Percentiles rank a stretch among this genome's conserved stretches.
Evolutionary conservation across 139 green algal genomes (phyloP).

Genomic region (Chlorella sp.): DNA sequence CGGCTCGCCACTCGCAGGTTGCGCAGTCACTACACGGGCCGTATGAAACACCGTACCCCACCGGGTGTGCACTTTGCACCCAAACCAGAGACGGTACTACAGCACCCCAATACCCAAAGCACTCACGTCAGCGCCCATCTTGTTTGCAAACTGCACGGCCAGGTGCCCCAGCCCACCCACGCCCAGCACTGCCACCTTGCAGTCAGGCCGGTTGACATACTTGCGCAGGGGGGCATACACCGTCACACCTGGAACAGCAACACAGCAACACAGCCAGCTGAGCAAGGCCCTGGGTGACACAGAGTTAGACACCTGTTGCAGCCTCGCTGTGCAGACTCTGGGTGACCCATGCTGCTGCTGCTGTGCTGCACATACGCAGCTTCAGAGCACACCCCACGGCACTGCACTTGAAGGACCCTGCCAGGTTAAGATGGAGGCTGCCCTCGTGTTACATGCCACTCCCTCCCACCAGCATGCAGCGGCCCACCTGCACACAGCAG

Average conservation of each 20-base stretch:
- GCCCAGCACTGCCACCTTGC: slow-evolving; percentile 32
- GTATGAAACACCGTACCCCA: too few relatives aligned
- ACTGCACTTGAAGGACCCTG: too few relatives aligned
- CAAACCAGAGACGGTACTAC: too few relatives aligned
- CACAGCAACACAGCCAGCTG: neutral
- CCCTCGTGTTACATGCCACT: neutral
- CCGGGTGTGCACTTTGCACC: too few relatives aligned
- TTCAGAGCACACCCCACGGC: too few relatives aligned
- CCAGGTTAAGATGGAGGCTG: neutral
- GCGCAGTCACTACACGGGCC: too few relatives aligned
- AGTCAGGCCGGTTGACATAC: neutral
- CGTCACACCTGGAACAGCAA: neutral
- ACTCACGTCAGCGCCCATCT: slow-evolving; percentile 22
- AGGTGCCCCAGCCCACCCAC: slow-evolving; percentile 46
- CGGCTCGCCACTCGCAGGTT: too few relatives aligned
- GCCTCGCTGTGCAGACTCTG: neutral
- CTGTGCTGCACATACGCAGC: too few relatives aligned
- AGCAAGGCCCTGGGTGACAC: neutral
- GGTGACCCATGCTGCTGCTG: neutral
- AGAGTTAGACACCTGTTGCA: neutral
- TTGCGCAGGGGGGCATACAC: slow-evolving; percentile 23
- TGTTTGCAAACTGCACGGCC: slow-evolving; percentile 43
- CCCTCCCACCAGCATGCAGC: slow-evolving; percentile 12
- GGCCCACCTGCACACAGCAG: slow-evolving; percentile 28
- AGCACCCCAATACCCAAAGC: slow-evolving; percentile 8